phyloP scores from a whole-genome alignment of 345 rosid species.

The Erucastrum elatum region DNA sequence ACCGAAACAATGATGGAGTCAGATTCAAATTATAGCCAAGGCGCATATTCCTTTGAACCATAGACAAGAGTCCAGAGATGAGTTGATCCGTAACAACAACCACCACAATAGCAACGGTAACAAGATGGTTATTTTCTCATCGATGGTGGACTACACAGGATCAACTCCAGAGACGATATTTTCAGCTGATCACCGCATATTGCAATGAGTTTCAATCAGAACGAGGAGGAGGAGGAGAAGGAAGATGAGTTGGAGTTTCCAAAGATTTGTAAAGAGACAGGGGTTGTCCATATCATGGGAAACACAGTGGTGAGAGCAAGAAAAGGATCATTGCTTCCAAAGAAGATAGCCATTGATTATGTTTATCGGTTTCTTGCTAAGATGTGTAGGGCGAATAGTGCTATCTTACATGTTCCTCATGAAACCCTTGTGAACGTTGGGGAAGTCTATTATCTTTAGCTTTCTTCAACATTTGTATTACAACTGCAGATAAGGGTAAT shows the following conservation, averaged over 20 bases:
- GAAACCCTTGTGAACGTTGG: constrained; percentile 75
- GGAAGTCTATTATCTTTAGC: constrained; percentile 22
- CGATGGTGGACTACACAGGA: no score
- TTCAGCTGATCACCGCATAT: constrained; percentile 45
- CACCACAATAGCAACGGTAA: no score
- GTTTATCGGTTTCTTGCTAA: constrained; percentile 71
- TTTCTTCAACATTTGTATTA: no score
- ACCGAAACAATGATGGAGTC: constrained; percentile 79
- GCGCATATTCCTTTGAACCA: no score
- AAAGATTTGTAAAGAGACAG: constrained; percentile 57
- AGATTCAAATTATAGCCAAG: constrained; percentile 38
- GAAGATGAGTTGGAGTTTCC: constrained; percentile 64
- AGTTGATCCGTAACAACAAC: no score
- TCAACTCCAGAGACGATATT: no score
- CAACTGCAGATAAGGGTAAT: no score
- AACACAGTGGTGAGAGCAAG: constrained; percentile 64
- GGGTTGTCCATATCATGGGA: constrained; percentile 78
- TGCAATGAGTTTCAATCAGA: constrained; percentile 16
- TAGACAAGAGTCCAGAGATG: no score
- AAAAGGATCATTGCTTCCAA: constrained; percentile 29
- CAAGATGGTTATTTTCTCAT: no score
- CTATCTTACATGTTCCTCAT: constrained; percentile 68
- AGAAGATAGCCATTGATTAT: constrained; percentile 59
- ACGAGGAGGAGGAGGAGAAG: constrained; percentile 44
- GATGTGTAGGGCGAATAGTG: constrained; percentile 74